Base-by-base conservation (phyloP, 805 yeast genomes). In the Nakazawaea sp. region DNA sequence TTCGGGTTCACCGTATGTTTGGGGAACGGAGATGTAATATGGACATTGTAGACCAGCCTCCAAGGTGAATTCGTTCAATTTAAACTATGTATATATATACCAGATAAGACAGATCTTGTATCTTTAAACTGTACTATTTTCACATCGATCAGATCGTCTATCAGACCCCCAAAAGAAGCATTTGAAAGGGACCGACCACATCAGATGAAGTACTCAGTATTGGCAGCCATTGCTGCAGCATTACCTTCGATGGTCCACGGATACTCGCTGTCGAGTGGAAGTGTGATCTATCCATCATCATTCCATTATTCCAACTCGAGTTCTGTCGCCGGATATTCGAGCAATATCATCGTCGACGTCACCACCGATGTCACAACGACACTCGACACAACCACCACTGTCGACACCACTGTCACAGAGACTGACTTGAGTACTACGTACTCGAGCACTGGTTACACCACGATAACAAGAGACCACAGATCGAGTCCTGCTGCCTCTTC, bases 391-490 rank as follows among this genome's bases (percentile, higher is more conserved):
- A 38, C 41, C 1, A 30, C 34, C 8, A 38, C 41, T 15, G 13
- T 33, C n/a, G 41, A 38, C 28, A 25, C 27, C 8, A 38, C 41
- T 18, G 23, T 29, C 2, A 38, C 41, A 2, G 26, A 27, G n/a
- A 38, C 41, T 17, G 41, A 38, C 25, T 30, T 15, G 6, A 32
- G 27, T 19, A 33, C 36, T 16, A 21, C 30, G 18, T 38, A 38
- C 27, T 38, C 37, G 18, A 33, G 37, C 17, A 33, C 41, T 21
- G 29, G 32, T 7, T 38, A 33, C 25, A 12, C 18, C 25, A 38
- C 41, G 2, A 17, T 38, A 10, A 33, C 34, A 6, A 30, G 34
- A 29, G 36, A 33, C 13, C 37, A 38, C 18, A 38, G 41, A 30
- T 15, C 17, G 15, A 3, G 18, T 9, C 13, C 27, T 15, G 11